Base-by-base conservation (phyloP, 148 eudicot genomes). In the Arctostaphylos glauca region DNA sequence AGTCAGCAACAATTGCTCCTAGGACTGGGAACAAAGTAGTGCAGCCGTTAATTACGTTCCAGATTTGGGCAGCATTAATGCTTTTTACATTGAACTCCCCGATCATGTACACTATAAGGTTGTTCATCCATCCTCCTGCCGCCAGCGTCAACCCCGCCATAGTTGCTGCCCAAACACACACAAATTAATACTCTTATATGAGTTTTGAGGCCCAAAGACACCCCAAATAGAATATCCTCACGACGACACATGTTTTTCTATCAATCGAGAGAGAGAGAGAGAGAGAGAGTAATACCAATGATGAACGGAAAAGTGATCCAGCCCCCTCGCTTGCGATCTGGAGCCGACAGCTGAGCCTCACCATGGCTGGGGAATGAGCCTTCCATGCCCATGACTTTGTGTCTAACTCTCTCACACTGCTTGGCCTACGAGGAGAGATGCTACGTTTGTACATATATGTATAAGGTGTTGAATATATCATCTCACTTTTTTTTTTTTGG, bases 1-100 rank as follows among this genome's bases (percentile, higher is more conserved):
- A 88, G 81, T 91, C 93, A 12, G 93, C 91, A 49, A 89, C 14
- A 10, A 91, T 75, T 12, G 90, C 93, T 7, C 85, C 89, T 2
- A 88, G 0, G 13, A 86, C 55, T 0, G 89, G 88, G 23, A 89
- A 75, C 41, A 91, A 56, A 5, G 78, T 71, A 12, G 58, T 68
- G 76, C 86, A 84, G 66, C 87, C 86, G 16, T 62, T 80, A 18
- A 84, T 76, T 0, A 91, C 64, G 64, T 86, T 89, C 54, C 19
- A 74, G n/a, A 89, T 71, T 38, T 80, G 85, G 44, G 84, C 84
- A 9, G 93, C 89, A 14, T 81, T 77, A 9, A 86, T 85, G 81
- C 88, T 82, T 8, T 73, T 82, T 5, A 91, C 25, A 55, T 91
- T 84, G 83, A 83, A 91, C 54, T 85, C 86, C 7, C 64, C 21